Percentiles rank a stretch among this genome's conserved stretches.
Conservation (phyloP, 257 asterid genomes). For the Cinchona pubescens region DNA sequence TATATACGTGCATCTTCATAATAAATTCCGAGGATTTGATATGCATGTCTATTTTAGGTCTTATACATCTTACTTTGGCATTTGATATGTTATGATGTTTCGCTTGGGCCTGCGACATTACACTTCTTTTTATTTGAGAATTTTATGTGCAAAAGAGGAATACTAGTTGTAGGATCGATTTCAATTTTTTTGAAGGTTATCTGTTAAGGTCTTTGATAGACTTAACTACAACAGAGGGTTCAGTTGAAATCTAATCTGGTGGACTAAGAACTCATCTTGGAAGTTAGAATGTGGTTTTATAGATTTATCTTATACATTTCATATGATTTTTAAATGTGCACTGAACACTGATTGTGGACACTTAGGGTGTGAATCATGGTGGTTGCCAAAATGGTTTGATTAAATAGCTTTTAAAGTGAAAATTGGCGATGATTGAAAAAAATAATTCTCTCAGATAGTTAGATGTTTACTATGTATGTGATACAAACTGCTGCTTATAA, state of each 20-base stretch:
- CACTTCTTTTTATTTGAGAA: neutral
- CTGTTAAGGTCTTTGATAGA: neutral
- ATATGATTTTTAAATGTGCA: neutral
- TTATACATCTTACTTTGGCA: neutral
- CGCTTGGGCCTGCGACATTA: neutral
- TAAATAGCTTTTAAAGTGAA: too few species aligned
- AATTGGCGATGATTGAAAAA: too few species aligned
- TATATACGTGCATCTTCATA: neutral
- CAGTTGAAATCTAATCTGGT: neutral
- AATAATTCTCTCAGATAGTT: too few species aligned
- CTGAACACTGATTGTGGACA: neutral
- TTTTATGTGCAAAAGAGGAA: neutral
- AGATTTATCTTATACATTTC: neutral
- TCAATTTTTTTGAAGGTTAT: neutral
- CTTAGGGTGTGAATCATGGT: neutral
- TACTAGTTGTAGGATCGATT: neutral
- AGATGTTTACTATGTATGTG: too few species aligned
- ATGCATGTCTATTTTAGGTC: neutral
- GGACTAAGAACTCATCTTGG: neutral
- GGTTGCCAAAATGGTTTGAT: neutral
- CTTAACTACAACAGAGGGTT: neutral
- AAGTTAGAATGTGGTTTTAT: neutral
- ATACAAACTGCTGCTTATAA: too few species aligned
- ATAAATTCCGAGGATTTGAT: neutral
- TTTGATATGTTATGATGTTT: neutral